Evolutionary conservation across 495 filamentous ascomycete species (phyloP), one percentile per base, ranked within the genome.

Genomic region (Penicillium crystallinum): DNA sequence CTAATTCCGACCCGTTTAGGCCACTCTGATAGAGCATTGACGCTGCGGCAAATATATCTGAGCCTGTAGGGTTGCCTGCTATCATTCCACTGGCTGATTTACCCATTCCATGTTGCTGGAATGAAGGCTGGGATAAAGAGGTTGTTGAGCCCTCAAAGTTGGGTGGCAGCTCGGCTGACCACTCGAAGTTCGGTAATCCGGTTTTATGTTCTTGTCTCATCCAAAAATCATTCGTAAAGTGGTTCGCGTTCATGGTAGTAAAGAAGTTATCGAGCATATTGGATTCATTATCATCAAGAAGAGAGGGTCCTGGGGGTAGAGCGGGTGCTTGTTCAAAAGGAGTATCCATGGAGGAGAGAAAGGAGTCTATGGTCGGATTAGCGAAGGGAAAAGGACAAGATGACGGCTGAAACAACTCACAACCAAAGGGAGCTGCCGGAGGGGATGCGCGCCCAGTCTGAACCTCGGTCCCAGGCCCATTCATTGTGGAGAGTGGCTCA

Each of bases 181-280:
- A 83, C 40, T 74, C 72, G 19, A 79, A 72, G 31, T 71, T 72
- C 18, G 76, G 66, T 23, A 74, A 71, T 6, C 76, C 61, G 0
- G 74, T 62, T 59, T 79, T 78, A 41, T 72, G 73, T 42, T 71
- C 67, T 22, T 64, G 61, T 23, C 62, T 58, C 43, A 75, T 60
- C 68, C 74, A 79, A 42, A 76, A 76, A 15, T 77, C 74, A 39
- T 69, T 72, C 23, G 73, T 60, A 44, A 81, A 78, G n/a, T 76
- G 72, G 42, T 79, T 77, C 2, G 77, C 69, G 47, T 77, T 77
- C 61, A 85, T 71, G 17, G 75, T 80, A 43, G 78, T 80, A 62
- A 86, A 84, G 66, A 86, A 87, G 53, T 68, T 76, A 25, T 77
- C 75, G n/a, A 86, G 71, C 66, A 82, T 75, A 52, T 75, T 80